These are phyloP conservation scores for Dittrichia graveolens DNA, from an alignment of 129 eudicot species.

Conservation along the genomic window DNA sequence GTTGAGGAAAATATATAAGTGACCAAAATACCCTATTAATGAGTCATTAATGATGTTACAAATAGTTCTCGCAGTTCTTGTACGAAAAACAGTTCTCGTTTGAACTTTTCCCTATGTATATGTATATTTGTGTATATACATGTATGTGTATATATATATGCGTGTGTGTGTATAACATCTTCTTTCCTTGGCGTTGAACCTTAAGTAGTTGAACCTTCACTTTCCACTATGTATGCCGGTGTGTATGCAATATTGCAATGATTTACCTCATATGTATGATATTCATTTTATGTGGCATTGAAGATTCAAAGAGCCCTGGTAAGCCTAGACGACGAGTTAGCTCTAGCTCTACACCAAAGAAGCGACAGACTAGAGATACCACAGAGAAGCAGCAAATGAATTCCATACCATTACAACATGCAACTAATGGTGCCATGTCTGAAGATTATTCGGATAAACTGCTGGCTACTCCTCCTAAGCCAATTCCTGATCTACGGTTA, in stretches of 20 bases:
- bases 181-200: too few relatives aligned
- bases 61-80: too few relatives aligned
- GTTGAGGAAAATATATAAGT: too few relatives aligned
- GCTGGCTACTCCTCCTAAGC: conserved; percentile 46
- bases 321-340: conserved; percentile 45
- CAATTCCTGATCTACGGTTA: conserved; percentile 73
- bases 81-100: too few relatives aligned
- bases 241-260: conserved; percentile 3
- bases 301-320: conserved; percentile 58
- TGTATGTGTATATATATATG: not conserved
- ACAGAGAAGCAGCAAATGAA: conserved; percentile 50
- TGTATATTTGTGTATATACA: too few relatives aligned
- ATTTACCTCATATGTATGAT: conserved; percentile 12
- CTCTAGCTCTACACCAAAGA: conserved; percentile 50
- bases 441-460: conserved; percentile 37
- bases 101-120: too few relatives aligned
- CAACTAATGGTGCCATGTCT: conserved; percentile 34
- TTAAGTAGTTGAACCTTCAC: not conserved
- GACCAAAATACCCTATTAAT: too few relatives aligned
- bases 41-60: too few relatives aligned
- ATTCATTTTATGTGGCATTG: conserved; percentile 21
- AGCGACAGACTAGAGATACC: conserved; percentile 46
- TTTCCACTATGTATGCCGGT: not conserved
- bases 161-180: too few relatives aligned
- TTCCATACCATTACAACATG: conserved; percentile 45